These are phyloP conservation scores for Sporothrix dimorphospora DNA, from an alignment of 2,329 filamentous ascomycete species.

Conservation along the genomic window DNA sequence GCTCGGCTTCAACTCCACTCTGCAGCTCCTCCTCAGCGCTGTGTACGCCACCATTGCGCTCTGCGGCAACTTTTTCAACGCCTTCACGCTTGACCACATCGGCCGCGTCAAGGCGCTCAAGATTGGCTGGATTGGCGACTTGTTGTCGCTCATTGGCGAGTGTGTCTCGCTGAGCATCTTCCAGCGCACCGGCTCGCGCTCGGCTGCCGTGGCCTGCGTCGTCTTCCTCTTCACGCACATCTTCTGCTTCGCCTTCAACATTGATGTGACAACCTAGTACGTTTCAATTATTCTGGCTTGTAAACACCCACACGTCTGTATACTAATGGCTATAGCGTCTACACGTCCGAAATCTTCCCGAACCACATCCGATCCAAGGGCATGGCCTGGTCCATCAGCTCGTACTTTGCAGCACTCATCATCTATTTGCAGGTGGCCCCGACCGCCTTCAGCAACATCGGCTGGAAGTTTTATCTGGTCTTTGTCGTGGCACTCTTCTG, in stretches of 20 bases:
- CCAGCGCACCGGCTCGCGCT: background rate
- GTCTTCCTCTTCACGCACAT: slow-evolving; percentile 19
- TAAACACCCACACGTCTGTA: too few species aligned
- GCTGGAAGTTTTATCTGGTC: slow-evolving; percentile 25
- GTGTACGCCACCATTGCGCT: slow-evolving; percentile 17
- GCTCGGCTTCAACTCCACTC: slow-evolving; percentile 6
- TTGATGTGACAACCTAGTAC: slow-evolving; percentile 20
- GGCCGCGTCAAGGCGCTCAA: slow-evolving; percentile 11
- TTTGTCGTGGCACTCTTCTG: background rate
- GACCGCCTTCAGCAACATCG: slow-evolving; percentile 12
- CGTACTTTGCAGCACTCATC: slow-evolving; percentile 24
- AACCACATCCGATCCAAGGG: slow-evolving; percentile 45
- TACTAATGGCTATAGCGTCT: slow-evolving; percentile 35
- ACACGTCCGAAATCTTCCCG: slow-evolving; percentile 59
- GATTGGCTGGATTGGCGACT: slow-evolving; percentile 18
- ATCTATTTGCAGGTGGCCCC: slow-evolving; percentile 15
- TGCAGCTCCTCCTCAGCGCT: background rate
- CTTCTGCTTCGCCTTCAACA: slow-evolving; percentile 13
- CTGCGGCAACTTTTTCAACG: slow-evolving; percentile 11
- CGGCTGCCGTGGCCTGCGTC: slow-evolving; percentile 8
- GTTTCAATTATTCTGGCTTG: background rate
- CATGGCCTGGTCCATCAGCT: slow-evolving; percentile 16
- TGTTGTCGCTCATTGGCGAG: background rate
- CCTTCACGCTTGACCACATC: slow-evolving; percentile 8
- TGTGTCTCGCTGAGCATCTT: slow-evolving; percentile 1